These are phyloP conservation scores for Acanthamoeba rhysodes DNA, from an alignment of 208 protist species.

Conservation along the genomic window DNA sequence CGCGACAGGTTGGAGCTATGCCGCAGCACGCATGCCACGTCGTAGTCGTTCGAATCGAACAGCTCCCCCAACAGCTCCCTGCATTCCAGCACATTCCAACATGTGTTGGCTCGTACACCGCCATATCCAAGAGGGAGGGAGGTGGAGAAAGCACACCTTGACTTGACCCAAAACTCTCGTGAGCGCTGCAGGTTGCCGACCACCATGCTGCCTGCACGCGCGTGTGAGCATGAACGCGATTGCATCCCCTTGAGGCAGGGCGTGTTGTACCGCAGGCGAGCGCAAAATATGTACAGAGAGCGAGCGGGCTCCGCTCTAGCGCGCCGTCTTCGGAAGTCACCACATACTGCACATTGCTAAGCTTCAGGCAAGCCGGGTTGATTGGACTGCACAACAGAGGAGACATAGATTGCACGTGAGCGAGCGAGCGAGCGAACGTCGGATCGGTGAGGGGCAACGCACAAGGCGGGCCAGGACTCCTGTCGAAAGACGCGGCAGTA, in stretches of 20 bases:
- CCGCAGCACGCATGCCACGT: slow-evolving; percentile 39
- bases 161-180: slow-evolving; percentile 27
- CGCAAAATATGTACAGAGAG: slow-evolving; percentile 60
- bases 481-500: slow-evolving; percentile 15
- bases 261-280: slow-evolving; percentile 37
- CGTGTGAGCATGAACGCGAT: background rate
- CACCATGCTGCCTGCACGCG: slow-evolving; percentile 6
- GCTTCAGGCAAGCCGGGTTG: slow-evolving; percentile 59
- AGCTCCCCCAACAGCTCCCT: slow-evolving; percentile 47
- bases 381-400: background rate
- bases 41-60: slow-evolving; percentile 61
- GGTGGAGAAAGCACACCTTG: background rate
- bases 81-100: background rate
- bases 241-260: background rate
- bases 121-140: background rate
- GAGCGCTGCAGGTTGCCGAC: slow-evolving; percentile 50
- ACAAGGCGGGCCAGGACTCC: background rate
- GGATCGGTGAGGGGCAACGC: background rate
- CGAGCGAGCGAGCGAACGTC: too few relatives aligned
- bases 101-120: background rate
- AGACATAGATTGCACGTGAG: background rate
- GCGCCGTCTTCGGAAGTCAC: slow-evolving; percentile 47
- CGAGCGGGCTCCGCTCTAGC: slow-evolving; percentile 30
- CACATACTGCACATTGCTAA: slow-evolving; percentile 34
- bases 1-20: slow-evolving; percentile 3